These are phyloP conservation scores for Herpomyces periplanetae DNA, from an alignment of 2,329 filamentous ascomycete species.

Conservation along the genomic window DNA sequence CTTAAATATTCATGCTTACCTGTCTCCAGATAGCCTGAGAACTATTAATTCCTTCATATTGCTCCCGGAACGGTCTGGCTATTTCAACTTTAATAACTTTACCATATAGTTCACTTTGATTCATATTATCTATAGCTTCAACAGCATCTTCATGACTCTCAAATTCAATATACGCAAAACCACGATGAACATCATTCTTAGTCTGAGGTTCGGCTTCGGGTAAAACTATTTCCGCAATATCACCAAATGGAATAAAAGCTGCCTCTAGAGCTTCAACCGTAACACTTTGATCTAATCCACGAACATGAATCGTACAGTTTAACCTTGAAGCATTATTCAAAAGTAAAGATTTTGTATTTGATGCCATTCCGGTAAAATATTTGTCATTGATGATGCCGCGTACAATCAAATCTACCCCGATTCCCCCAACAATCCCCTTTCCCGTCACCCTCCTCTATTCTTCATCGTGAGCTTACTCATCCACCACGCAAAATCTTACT, in stretches of 20 bases:
- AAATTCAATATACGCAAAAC: conserved; percentile 88
- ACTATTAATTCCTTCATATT: conserved; percentile 52
- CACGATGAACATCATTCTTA: conserved; percentile 37
- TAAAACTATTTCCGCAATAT: conserved; percentile 59
- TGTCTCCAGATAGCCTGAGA: conserved; percentile 91
- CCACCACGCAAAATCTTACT: no score
- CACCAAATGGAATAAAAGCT: conserved; percentile 83
- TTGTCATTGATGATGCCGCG: no score
- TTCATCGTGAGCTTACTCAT: no score
- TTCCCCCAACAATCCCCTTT: no score
- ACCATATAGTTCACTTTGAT: conserved; percentile 76
- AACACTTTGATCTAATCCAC: conserved; percentile 43
- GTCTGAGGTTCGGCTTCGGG: conserved; percentile 56
- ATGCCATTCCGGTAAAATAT: no score
- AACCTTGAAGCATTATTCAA: conserved; percentile 41
- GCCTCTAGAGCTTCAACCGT: conserved; percentile 37
- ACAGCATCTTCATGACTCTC: conserved; percentile 48
- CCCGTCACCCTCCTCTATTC: no score
- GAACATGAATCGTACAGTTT: conserved; percentile 71
- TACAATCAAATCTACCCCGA: no score
- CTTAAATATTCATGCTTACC: no score
- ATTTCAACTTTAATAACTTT: conserved; percentile 61
- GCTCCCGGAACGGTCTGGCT: conserved; percentile 65
- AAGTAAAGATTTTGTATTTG: no score
- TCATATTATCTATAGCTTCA: conserved; percentile 97